These are phyloP conservation scores for Aspergillus diversus DNA, from an alignment of 495 filamentous ascomycete species.

Conservation along the genomic window DNA sequence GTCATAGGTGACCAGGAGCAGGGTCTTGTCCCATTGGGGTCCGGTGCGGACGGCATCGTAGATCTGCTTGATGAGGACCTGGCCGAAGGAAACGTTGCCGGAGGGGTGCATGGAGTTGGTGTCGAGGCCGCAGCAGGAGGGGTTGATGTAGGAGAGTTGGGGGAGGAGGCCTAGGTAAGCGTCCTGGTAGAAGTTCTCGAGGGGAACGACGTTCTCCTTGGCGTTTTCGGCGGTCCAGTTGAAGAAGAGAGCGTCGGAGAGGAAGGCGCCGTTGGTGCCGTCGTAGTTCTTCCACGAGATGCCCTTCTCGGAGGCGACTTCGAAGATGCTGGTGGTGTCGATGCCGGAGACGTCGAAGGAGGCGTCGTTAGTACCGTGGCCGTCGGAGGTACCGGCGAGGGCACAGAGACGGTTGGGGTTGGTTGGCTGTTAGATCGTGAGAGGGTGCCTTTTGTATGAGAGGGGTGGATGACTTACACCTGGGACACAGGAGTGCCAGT, in stretches of 20 bases:
- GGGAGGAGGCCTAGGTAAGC: constrained; percentile 44
- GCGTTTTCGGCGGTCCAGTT: constrained; percentile 47
- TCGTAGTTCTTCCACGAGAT: constrained; percentile 58
- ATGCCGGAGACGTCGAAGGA: constrained; percentile 42
- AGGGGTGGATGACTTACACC: constrained; percentile 38
- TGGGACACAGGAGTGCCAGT: constrained; percentile 53
- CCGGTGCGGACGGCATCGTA: constrained; percentile 51
- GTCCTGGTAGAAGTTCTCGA: constrained; percentile 42
- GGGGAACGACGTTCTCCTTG: constrained; percentile 32
- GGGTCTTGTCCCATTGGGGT: constrained; percentile 51
- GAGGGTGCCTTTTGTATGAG: background rate
- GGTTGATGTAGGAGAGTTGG: constrained; percentile 54
- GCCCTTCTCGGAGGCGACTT: constrained; percentile 44
- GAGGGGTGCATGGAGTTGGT: constrained; percentile 55
- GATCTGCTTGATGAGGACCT: constrained; percentile 52
- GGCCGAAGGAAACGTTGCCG: constrained; percentile 47
- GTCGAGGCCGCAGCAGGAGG: constrained; percentile 49
- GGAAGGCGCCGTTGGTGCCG: constrained; percentile 40
- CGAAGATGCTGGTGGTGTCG: constrained; percentile 49
- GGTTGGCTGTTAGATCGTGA: constrained; percentile 35
- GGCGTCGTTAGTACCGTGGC: constrained; percentile 51
- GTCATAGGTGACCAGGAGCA: constrained; percentile 56
- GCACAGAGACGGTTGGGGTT: constrained; percentile 52
- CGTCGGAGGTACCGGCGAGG: constrained; percentile 49
- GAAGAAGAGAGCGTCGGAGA: constrained; percentile 39